A percentile compares a stretch with the other conserved stretches of the same genome.
phyloP scores from a whole-genome alignment of 2,329 filamentous ascomycete species.

The Zasmidium citrigriseum region DNA sequence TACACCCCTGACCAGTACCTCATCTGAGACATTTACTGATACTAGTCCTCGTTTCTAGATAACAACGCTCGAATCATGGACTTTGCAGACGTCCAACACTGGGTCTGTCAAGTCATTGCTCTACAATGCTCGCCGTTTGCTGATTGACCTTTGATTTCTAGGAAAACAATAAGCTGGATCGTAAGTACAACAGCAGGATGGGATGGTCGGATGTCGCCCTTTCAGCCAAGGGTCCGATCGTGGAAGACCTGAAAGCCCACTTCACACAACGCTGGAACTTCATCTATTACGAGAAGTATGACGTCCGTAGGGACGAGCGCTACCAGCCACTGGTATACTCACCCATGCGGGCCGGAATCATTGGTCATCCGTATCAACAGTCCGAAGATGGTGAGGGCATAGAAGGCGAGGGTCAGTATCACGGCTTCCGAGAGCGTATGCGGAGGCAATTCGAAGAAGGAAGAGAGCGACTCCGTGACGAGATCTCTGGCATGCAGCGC shows the following conservation, averaged over 20 bases:
- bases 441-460: conserved; percentile 29
- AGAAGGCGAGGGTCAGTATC: conserved; percentile 31
- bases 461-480: conserved; percentile 24
- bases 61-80: conserved; percentile 77
- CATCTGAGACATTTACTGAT: too few species aligned
- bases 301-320: conserved; percentile 53
- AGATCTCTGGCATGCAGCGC: conserved; percentile 11
- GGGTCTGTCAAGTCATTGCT: too few species aligned
- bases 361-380: conserved; percentile 34
- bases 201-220: conserved; percentile 89
- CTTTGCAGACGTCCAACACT: conserved; percentile 77
- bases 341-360: conserved; percentile 37
- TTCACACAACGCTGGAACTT: conserved; percentile 92
- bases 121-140: too few species aligned
- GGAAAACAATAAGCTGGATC: conserved; percentile 84
- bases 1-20: too few species aligned
- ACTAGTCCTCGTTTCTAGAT: too few species aligned
- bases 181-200: conserved; percentile 72
- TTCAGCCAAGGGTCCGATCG: conserved; percentile 71
- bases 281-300: conserved; percentile 82
- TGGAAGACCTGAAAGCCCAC: conserved; percentile 73
- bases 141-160: too few species aligned
- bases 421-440: conserved; percentile 35
- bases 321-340: conserved; percentile 45
- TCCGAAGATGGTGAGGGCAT: conserved; percentile 25